Conservation (phyloP, 257 asterid genomes). For the Nemophila menziesii region DNA sequence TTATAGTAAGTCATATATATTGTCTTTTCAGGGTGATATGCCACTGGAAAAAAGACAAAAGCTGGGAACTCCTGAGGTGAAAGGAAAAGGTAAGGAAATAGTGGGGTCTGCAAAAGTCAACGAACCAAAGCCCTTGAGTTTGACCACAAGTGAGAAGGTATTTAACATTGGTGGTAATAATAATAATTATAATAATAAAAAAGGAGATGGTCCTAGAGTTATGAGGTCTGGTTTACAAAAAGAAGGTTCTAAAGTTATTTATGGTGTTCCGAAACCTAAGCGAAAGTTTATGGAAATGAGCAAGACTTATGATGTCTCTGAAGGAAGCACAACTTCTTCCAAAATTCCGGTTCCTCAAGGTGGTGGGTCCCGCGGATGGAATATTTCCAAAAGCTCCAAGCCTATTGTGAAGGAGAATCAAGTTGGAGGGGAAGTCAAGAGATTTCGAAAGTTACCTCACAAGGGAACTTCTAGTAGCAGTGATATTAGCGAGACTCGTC, state of each 20-base stretch:
- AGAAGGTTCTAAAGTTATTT: conserved; percentile 65
- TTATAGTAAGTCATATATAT: not conserved
- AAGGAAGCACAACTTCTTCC: conserved; percentile 31
- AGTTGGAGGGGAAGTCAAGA: conserved; percentile 33
- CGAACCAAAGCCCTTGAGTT: conserved; percentile 38
- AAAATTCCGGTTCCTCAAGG: conserved; percentile 49
- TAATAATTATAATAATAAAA: conserved; percentile 41
- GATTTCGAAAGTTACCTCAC: conserved; percentile 52
- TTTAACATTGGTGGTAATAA: conserved; percentile 48
- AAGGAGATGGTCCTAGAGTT: conserved; percentile 40
- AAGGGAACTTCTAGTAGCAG: conserved; percentile 32
- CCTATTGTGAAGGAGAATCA: conserved; percentile 53
- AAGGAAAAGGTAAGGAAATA: conserved; percentile 40
- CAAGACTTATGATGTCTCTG: conserved; percentile 81
- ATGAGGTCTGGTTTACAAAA: conserved; percentile 67
- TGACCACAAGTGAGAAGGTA: conserved; percentile 48
- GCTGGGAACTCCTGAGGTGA: conserved; percentile 40
- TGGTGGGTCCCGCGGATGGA: conserved; percentile 42
- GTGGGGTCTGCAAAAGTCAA: conserved; percentile 26
- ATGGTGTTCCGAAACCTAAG: conserved; percentile 90
- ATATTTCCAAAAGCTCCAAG: conserved; percentile 39
- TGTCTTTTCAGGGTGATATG: conserved; percentile 61
- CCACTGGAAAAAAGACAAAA: conserved; percentile 67
- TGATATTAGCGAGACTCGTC: conserved; percentile 40
- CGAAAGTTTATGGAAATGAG: conserved; percentile 93